phyloP scores from a whole-genome alignment of 257 asterid species.

The Mentha longifolia region DNA sequence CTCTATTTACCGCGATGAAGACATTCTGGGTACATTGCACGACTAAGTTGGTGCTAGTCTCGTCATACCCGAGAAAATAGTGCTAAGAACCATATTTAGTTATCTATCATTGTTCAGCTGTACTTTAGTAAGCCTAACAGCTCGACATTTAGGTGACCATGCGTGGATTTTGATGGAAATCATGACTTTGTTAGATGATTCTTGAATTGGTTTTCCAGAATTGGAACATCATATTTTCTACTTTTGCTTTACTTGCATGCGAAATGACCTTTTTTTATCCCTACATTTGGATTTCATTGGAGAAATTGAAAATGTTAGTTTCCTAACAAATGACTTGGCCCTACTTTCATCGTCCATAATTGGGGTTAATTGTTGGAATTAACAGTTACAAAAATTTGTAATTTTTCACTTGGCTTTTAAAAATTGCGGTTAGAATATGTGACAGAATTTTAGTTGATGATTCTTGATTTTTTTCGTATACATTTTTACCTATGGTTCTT shows the following conservation, averaged over 20 bases:
- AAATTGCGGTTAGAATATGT: too few relatives aligned
- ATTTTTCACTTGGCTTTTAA: too few relatives aligned
- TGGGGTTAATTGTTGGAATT: too few relatives aligned
- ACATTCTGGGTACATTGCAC: constrained; percentile 60
- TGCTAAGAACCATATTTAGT: constrained; percentile 1
- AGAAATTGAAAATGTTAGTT: not conserved
- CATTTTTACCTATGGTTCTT: too few relatives aligned
- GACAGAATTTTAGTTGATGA: too few relatives aligned
- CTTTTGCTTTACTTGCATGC: not conserved
- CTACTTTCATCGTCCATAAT: not conserved
- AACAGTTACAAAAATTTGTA: too few relatives aligned
- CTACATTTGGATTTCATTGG: not conserved
- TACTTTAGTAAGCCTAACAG: constrained; percentile 12
- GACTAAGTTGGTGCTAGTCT: constrained; percentile 30
- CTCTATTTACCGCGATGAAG: constrained; percentile 62
- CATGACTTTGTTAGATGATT: not conserved
- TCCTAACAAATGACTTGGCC: not conserved
- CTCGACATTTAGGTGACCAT: not conserved
- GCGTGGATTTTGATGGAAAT: constrained; percentile 22
- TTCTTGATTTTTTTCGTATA: too few relatives aligned
- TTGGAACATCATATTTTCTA: not conserved
- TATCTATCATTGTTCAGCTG: constrained; percentile 11
- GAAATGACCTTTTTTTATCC: not conserved
- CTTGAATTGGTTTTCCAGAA: constrained; percentile 16
- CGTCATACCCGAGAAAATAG: constrained; percentile 27